A percentile compares a stretch with the other conserved stretches of the same genome.
Conservation (phyloP, 495 filamentous ascomycete species). For the Schizothecium vesticola region DNA sequence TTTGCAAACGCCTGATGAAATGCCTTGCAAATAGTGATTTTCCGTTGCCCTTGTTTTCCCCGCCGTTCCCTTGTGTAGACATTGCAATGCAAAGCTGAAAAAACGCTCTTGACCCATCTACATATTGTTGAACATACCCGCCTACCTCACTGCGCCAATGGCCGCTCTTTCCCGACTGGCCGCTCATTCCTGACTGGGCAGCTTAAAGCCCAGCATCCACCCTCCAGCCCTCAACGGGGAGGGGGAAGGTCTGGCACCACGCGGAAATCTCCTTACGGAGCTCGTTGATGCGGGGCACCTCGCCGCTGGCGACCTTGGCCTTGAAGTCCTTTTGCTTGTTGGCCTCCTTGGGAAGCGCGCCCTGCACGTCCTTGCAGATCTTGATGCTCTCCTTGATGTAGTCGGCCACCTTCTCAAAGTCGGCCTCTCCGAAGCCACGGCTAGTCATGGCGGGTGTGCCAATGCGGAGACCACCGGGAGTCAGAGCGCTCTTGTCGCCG, state of each 20-base stretch:
- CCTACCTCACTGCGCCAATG: neutral
- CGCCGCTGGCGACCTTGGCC: conserved; percentile 74
- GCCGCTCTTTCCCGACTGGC: neutral
- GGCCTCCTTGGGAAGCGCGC: conserved; percentile 80
- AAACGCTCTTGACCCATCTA: conserved; percentile 16
- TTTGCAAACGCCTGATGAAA: conserved; percentile 36
- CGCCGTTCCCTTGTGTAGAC: conserved; percentile 23
- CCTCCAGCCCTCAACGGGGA: conserved; percentile 71
- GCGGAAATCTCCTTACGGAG: conserved; percentile 82
- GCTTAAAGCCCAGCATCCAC: conserved; percentile 44
- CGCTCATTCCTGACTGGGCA: neutral
- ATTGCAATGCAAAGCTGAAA: conserved; percentile 24
- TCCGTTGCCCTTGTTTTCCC: conserved; percentile 23
- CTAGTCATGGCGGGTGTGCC: conserved; percentile 96
- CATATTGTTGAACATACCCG: conserved; percentile 21
- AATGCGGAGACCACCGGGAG: conserved; percentile 89
- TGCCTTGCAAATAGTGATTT: conserved; percentile 32
- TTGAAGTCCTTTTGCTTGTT: conserved; percentile 99
- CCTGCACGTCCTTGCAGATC: conserved; percentile 80
- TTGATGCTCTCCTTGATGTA: conserved; percentile 85
- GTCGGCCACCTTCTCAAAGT: conserved; percentile 83
- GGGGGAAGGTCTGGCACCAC: conserved; percentile 89
- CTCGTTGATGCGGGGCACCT: conserved; percentile 69
- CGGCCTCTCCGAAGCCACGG: conserved; percentile 86
- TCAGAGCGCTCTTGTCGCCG: conserved; percentile 95